Base-by-base conservation (phyloP, 2,329 filamentous ascomycete species). In the Aureobasidium namibiae region DNA sequence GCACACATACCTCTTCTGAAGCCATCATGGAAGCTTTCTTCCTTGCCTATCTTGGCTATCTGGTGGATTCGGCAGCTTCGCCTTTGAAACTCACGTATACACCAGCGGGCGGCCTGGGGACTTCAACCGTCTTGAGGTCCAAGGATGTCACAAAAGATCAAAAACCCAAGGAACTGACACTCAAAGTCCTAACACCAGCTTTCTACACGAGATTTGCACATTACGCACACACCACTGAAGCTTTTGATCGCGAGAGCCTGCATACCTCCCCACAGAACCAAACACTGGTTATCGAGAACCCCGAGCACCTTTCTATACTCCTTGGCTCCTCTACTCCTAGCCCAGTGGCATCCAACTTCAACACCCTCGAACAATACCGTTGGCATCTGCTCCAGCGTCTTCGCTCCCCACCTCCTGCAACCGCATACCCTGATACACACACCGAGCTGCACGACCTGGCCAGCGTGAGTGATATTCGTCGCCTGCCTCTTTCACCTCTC, bases 131-230 rank as follows among this genome's bases (percentile, higher is more conserved):
- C 29, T 34, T 58, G 23, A 56, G 26, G 4, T 53, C 48, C 13
- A 56, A 50, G 29, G 16, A 44, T 16, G 60, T 70, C 23, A 66
- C 74, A 38, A 65, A 69, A 13, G 60, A 67, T 3, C 66, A 73
- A 14, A 74, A 78, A 63, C 16, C 23, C 6, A 65, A 61, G 61
- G 69, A 77, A 0, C 53, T 87, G 6, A 80, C 81, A 44, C 72
- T 89, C 49, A 79, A 78, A 56, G 74, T 89, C 4, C 69, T 87
- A 21, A 86, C 83, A 0, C 86, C 87, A 0, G 75, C 74, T 0
- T 90, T 90, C 67, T 90, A 90, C 72, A 78, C 81, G 13, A 79
- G 85, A 29, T 84, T 89, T 49, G 76, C 84, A 0, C 78, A 81
- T 63, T 88, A 89, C 66, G 75, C 80, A 0, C 78, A 86, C 65